These are phyloP conservation scores for Phytopythium sindhum DNA, from an alignment of 352 stramenopile genomes.

Conservation along the genomic window DNA sequence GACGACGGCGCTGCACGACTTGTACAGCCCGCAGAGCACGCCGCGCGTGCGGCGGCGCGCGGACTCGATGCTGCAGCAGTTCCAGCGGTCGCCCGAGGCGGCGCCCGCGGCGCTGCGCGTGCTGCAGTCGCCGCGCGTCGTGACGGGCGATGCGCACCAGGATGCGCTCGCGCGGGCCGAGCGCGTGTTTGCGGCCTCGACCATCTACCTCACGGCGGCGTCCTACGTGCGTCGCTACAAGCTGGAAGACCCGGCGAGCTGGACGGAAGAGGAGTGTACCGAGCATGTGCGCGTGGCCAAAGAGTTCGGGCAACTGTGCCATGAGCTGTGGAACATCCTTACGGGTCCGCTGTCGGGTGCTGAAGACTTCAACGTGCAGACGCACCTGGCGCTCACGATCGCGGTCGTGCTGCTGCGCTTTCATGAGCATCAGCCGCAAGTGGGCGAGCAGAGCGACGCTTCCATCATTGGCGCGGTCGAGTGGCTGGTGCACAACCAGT, in stretches of 20 bases:
- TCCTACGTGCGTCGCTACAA: conserved; percentile 74
- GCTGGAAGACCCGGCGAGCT: conserved; percentile 47
- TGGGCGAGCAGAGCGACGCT: conserved; percentile 13
- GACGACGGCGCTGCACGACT: conserved; percentile 58
- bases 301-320: conserved; percentile 59
- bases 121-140: conserved; percentile 46
- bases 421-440: conserved; percentile 47
- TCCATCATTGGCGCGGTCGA: conserved; percentile 64
- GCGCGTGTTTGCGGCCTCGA: conserved; percentile 67
- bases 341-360: conserved; percentile 46
- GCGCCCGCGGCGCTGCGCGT: conserved; percentile 48
- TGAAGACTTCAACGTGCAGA: conserved; percentile 67
- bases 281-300: conserved; percentile 56
- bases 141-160: conserved; percentile 21
- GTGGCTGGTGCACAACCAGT: conserved; percentile 75
- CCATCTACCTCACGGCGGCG: conserved; percentile 64
- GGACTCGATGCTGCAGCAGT: conserved; percentile 71
- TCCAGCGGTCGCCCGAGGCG: conserved; percentile 72
- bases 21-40: conserved; percentile 69
- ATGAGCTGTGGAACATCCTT: conserved; percentile 75
- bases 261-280: conserved; percentile 44
- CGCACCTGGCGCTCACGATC: conserved; percentile 67
- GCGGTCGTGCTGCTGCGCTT: conserved; percentile 76
- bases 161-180: conserved; percentile 40
- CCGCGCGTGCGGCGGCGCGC: conserved; percentile 62